Evolutionary conservation across 2,329 filamentous ascomycete genomes (phyloP).

Genomic region (Magnaporthiopsis incrustans): DNA sequence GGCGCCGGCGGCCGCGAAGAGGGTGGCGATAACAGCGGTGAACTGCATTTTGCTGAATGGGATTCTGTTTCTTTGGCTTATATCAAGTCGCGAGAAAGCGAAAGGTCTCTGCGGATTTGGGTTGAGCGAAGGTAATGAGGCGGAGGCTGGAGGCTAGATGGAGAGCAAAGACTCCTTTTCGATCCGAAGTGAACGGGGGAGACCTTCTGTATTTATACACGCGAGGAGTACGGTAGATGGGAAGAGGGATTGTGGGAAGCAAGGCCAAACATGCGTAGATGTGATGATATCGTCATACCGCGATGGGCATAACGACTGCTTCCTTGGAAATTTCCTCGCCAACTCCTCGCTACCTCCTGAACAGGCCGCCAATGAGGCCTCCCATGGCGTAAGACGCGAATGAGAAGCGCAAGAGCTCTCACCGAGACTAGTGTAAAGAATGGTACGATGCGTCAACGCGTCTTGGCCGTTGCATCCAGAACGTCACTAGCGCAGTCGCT

Average conservation of each 20-base stretch:
- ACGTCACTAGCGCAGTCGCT: conserved; percentile 1
- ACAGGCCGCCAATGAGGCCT: not conserved
- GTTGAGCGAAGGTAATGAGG: conserved; percentile 1
- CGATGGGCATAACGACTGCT: not conserved
- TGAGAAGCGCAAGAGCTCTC: not conserved
- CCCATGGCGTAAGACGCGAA: not conserved
- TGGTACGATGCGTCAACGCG: not conserved
- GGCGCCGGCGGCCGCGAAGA: conserved; percentile 19
- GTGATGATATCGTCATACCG: not conserved
- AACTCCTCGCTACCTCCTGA: not conserved
- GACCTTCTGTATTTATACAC: not conserved
- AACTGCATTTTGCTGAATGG: conserved; percentile 12
- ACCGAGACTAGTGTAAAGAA: not conserved
- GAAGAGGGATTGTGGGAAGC: not conserved
- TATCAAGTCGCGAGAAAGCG: too few species aligned
- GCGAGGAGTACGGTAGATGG: not conserved
- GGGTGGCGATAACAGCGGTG: conserved; percentile 17
- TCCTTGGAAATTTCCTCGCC: not conserved
- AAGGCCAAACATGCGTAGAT: not conserved
- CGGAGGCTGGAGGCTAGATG: not conserved
- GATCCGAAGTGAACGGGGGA: not conserved
- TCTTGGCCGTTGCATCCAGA: not conserved
- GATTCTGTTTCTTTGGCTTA: not conserved
- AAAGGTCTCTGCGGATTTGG: too few species aligned
- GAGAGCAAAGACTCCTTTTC: not conserved